Conservation (phyloP, 2,329 filamentous ascomycete species). For the Hypoxylon sp. region DNA sequence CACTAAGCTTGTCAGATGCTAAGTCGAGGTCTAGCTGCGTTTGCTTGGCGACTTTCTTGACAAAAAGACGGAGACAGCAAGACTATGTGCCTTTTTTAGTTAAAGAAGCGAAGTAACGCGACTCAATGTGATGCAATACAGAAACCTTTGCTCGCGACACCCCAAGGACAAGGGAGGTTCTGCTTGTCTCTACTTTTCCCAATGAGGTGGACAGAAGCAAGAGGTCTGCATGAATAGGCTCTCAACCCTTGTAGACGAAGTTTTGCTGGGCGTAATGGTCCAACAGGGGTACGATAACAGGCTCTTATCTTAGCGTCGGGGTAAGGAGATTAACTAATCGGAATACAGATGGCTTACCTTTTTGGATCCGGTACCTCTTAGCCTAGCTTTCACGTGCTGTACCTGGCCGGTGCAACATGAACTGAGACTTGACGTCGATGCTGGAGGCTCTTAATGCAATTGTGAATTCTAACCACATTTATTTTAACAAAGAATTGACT, state of each 20-base stretch:
- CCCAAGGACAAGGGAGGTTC: not conserved
- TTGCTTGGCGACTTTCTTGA: too few species aligned
- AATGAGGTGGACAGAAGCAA: not conserved
- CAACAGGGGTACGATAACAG: slow-evolving; percentile 29
- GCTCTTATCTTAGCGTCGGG: slow-evolving; percentile 30
- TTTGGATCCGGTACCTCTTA: too few species aligned
- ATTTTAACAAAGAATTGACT: too few species aligned
- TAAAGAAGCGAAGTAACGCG: too few species aligned
- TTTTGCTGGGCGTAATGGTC: slow-evolving; percentile 27
- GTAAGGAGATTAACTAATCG: slow-evolving; percentile 24
- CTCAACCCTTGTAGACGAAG: slow-evolving; percentile 21
- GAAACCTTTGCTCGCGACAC: not conserved
- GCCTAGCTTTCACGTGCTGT: slow-evolving; percentile 15
- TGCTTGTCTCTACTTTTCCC: slow-evolving; percentile 1
- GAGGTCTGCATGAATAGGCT: not conserved
- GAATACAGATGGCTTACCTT: slow-evolving; percentile 5
- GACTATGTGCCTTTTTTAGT: too few species aligned
- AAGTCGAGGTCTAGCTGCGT: too few species aligned
- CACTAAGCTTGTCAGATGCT: too few species aligned
- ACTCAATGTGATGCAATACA: not conserved
- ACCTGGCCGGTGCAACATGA: too few species aligned
- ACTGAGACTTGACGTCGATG: too few species aligned
- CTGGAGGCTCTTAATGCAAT: slow-evolving; percentile 3
- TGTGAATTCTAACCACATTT: too few species aligned
- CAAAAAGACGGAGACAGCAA: too few species aligned